Evolutionary conservation across 257 asterid genomes (phyloP), one percentile per base, ranked within the genome.

Genomic region (Hygrophila difformis): DNA sequence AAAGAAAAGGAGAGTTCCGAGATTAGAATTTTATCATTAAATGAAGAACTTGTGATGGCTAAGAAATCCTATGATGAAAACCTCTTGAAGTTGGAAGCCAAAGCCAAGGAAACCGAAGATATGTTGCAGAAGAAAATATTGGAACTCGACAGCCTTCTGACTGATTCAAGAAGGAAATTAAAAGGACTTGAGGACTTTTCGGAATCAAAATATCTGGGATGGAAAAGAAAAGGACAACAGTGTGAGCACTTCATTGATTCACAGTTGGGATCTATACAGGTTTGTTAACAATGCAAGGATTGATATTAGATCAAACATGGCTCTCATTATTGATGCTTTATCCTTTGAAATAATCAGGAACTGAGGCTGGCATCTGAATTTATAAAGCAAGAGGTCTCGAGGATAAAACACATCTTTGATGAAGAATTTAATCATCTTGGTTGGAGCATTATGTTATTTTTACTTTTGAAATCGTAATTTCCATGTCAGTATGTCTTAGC

Each of bases 151-250:
- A 20, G 53, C 47, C 71, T 72, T 58, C 73, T 85, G 70, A 63
- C 64, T 36, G 82, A 75, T 44, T 85, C 96, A 63, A 64, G 64
- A 50, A 77, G 72, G 59, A 82, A 72, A 66, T 80, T 73, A 19
- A 74, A 75, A 60, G 88, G 85, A 70, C 92, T 89, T 34, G 93
- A 82, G 73, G 79, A 76, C 44, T 79, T 74, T 34, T 61, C 94
- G 28, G 93, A 82, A 64, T 85, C 96, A 31, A 85, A 89, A 57
- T 63, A 51, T 59, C 45, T 75, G 70, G 69, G 37, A 61, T 82
- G 86, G 94, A 82, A 78, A 74, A 77, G 67, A 62, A 85, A 79
- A 64, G 98, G 85, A 67, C 75, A 69, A 37, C 64, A 66, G 45
- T 85, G 77, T 71, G 72, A 49, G 61, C 63, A 67, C 70, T 82